Conservation (phyloP, 768 basidiomycete genomes). For the Agaricus subrufescens region DNA sequence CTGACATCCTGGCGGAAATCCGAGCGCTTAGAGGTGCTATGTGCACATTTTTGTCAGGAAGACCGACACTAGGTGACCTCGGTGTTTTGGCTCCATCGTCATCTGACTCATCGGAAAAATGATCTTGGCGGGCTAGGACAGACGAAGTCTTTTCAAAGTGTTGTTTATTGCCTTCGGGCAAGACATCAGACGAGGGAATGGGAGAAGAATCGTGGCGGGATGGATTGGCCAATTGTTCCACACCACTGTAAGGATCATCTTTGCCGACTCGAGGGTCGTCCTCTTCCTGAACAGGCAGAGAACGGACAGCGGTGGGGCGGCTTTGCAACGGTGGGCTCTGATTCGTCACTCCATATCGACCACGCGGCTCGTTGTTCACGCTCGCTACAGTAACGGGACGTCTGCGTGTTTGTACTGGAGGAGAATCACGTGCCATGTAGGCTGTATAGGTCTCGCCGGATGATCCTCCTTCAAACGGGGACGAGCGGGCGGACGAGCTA, state of each 20-base stretch:
- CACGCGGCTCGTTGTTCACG: conserved; percentile 20
- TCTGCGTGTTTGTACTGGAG: conserved; percentile 22
- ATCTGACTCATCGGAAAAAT: conserved; percentile 36
- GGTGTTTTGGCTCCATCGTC: conserved; percentile 62
- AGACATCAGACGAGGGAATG: conserved; percentile 51
- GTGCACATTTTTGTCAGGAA: conserved; percentile 39
- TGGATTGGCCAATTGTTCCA: conserved; percentile 27
- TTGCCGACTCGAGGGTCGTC: conserved; percentile 45
- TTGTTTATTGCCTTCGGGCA: conserved; percentile 34
- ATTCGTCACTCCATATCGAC: conserved; percentile 32
- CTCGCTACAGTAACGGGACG: conserved; percentile 17
- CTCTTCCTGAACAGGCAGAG: conserved; percentile 75
- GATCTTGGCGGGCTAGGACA: conserved; percentile 31
- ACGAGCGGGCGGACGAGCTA: conserved; percentile 40
- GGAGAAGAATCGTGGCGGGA: conserved; percentile 36
- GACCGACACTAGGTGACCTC: conserved; percentile 57
- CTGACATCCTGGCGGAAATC: background rate
- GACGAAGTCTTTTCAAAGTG: conserved; percentile 22
- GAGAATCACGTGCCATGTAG: conserved; percentile 43
- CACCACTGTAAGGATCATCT: conserved; percentile 31
- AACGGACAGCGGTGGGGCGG: conserved; percentile 59
- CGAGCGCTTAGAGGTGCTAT: background rate
- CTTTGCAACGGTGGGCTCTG: conserved; percentile 56
- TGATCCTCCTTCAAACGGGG: conserved; percentile 39
- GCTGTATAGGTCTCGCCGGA: conserved; percentile 35